Evolutionary conservation across 2,329 filamentous ascomycete genomes (phyloP).

Genomic region (Microsporum audouinii): DNA sequence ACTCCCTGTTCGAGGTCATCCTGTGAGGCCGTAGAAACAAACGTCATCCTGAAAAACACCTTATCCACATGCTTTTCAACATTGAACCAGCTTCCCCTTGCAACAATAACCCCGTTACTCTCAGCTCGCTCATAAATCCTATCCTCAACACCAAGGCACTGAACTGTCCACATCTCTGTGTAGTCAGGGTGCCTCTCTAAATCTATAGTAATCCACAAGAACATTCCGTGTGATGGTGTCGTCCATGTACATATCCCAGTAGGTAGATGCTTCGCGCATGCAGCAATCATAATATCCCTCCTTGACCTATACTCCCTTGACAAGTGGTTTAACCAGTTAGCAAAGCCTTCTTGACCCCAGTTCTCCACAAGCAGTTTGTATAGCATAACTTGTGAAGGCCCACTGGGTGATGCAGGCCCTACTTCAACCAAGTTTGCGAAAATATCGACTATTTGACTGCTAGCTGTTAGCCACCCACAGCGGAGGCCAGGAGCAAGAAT

Average conservation of each 20-base stretch:
- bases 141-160: background rate
- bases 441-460: slow-evolving; percentile 63
- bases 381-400: slow-evolving; percentile 64
- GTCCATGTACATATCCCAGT: slow-evolving; percentile 16
- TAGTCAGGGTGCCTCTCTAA: background rate
- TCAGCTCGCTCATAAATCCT: background rate
- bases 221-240: slow-evolving; percentile 19
- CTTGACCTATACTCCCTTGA: slow-evolving; percentile 18
- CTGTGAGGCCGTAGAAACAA: background rate
- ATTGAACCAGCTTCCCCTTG: slow-evolving; percentile 1
- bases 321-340: slow-evolving; percentile 20
- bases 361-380: slow-evolving; percentile 56
- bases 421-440: slow-evolving; percentile 68
- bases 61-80: background rate
- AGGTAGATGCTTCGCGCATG: slow-evolving; percentile 21
- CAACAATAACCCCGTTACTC: background rate
- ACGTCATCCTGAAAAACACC: background rate
- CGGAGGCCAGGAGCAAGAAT: slow-evolving; percentile 66
- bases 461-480: slow-evolving; percentile 72
- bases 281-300: slow-evolving; percentile 18
- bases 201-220: slow-evolving; percentile 11
- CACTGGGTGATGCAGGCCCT: slow-evolving; percentile 64
- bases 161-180: background rate
- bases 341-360: slow-evolving; percentile 24
- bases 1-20: background rate